Evolutionary conservation across 1,139 yeast species (phyloP).

Genomic region (Geotrichum carabidarum): DNA sequence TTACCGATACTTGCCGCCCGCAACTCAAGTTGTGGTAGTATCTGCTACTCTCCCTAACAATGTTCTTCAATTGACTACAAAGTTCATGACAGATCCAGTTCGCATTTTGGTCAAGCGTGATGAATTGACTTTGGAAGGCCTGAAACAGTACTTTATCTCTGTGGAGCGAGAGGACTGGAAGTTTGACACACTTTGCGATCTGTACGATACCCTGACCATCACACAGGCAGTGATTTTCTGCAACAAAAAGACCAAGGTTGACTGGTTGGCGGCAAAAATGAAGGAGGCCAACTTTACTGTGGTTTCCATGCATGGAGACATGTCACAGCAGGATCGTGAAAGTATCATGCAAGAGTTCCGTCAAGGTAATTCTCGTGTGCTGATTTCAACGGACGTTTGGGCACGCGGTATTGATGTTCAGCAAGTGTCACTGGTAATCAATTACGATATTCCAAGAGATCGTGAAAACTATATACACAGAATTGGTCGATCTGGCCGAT

Average conservation of each 20-base stretch:
- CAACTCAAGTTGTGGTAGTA: slow-evolving; percentile 92
- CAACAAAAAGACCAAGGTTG: slow-evolving; percentile 98
- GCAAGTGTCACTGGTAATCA: slow-evolving; percentile 96
- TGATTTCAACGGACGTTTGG: slow-evolving; percentile 94
- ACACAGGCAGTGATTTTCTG: slow-evolving; percentile 99
- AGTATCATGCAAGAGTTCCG: slow-evolving; percentile 98
- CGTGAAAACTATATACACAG: slow-evolving; percentile 98
- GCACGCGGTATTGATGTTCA: slow-evolving; percentile 99
- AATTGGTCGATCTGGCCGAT: slow-evolving; percentile 99
- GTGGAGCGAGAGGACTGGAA: slow-evolving; percentile 91
- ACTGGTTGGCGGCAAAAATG: slow-evolving; percentile 82
- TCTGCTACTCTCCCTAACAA: slow-evolving; percentile 98
- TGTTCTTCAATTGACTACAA: slow-evolving; percentile 92
- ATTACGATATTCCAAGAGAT: slow-evolving; percentile 95
- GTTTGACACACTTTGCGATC: slow-evolving; percentile 92
- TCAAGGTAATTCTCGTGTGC: slow-evolving; percentile 95
- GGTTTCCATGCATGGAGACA: slow-evolving; percentile 95
- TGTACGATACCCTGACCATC: slow-evolving; percentile 95
- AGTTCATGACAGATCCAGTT: slow-evolving; percentile 96
- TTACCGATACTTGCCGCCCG: slow-evolving; percentile 87
- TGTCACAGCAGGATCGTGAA: slow-evolving; percentile 96
- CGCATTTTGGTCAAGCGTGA: slow-evolving; percentile 97
- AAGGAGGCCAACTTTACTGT: slow-evolving; percentile 88
- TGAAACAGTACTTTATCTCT: slow-evolving; percentile 91
- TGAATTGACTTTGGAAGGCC: slow-evolving; percentile 97